Conservation (phyloP, 2,329 filamentous ascomycete species). For the Aspergillus nomiae region DNA sequence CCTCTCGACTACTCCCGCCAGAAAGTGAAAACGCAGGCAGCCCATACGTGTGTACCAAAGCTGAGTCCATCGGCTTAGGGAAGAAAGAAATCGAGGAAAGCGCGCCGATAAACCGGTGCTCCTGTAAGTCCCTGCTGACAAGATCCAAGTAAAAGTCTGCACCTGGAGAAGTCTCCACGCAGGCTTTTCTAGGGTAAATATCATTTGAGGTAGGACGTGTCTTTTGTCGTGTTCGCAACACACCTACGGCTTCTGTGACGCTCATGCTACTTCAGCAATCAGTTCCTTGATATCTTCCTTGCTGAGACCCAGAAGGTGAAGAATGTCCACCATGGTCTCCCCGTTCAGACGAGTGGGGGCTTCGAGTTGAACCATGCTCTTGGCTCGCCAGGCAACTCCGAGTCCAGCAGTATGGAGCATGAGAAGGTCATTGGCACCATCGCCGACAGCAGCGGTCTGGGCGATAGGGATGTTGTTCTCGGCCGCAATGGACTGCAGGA, state of each 20-base stretch:
- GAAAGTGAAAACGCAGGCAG: not conserved
- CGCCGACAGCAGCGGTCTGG: constrained; percentile 61
- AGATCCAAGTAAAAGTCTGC: constrained; percentile 5
- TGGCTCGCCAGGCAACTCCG: constrained; percentile 66
- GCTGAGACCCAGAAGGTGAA: constrained; percentile 59
- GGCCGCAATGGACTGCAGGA: constrained; percentile 57
- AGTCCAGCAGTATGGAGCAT: constrained; percentile 66
- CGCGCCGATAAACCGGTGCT: not conserved
- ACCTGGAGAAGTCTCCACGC: constrained; percentile 3
- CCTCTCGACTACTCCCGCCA: not conserved
- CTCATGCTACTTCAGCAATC: constrained; percentile 18
- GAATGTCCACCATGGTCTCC: constrained; percentile 58
- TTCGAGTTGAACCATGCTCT: constrained; percentile 63
- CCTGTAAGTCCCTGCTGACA: constrained; percentile 12
- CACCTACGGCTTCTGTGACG: not conserved
- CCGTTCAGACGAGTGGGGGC: constrained; percentile 63
- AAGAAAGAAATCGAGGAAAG: not conserved
- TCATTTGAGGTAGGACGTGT: not conserved
- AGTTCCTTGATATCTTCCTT: constrained; percentile 54
- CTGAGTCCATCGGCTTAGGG: not conserved
- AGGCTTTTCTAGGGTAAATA: not conserved
- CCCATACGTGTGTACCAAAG: constrained; percentile 1
- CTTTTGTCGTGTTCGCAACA: not conserved
- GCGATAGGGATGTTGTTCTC: constrained; percentile 57
- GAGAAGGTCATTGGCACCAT: constrained; percentile 66